A percentile compares a stretch with the other conserved stretches of the same genome.
Conservation (phyloP, 2,329 filamentous ascomycete genomes). For the Emergomyces africanus region DNA sequence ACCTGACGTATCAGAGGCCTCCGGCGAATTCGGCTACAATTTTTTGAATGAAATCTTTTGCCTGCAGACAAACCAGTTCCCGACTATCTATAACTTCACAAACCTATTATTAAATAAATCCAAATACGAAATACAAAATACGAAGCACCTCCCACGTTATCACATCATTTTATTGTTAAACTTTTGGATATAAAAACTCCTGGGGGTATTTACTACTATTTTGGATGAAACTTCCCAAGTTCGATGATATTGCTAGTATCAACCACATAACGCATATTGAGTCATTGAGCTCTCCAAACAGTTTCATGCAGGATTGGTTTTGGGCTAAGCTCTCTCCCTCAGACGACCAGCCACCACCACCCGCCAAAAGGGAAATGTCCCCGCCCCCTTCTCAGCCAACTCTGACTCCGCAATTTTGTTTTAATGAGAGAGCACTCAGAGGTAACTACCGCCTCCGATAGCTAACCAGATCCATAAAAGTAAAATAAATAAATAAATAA, state of each 20-base stretch:
- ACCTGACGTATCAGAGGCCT: neutral
- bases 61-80: neutral
- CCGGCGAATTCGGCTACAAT: neutral
- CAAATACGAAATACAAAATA: neutral
- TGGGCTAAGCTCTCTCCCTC: slow-evolving; percentile 19
- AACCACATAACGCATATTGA: too few species aligned
- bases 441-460: slow-evolving; percentile 35
- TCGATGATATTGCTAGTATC: neutral
- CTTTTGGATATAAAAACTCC: neutral
- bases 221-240: neutral
- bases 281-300: neutral
- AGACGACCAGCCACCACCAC: slow-evolving; percentile 14
- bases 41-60: neutral
- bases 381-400: slow-evolving; percentile 33
- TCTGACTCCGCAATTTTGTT: slow-evolving; percentile 65
- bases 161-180: neutral
- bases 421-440: slow-evolving; percentile 55
- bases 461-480: neutral
- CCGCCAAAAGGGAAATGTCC: slow-evolving; percentile 25
- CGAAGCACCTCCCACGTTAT: neutral
- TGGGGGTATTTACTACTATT: neutral
- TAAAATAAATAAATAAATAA: neutral
- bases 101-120: neutral
- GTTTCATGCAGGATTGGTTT: slow-evolving; percentile 29
- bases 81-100: neutral